Evolutionary conservation across 2,329 filamentous ascomycete genomes (phyloP).

Genomic region (Aspergillus sp.): DNA sequence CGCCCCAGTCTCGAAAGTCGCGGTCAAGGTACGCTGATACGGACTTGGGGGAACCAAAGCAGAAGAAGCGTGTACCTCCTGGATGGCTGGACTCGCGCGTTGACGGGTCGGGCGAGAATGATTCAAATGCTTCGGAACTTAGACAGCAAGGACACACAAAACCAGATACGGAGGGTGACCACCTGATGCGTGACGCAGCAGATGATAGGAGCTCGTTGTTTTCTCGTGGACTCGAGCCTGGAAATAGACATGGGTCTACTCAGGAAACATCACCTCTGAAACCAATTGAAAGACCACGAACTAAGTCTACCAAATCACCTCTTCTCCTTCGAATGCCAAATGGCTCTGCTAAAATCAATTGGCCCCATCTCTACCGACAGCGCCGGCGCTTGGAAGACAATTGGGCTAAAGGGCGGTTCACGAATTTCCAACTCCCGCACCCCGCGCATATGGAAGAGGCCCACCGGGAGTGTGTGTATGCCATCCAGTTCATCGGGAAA

Average conservation of each 20-base stretch:
- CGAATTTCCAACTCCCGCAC: constrained; percentile 88
- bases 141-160: constrained; percentile 9
- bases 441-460: constrained; percentile 76
- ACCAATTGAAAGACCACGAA: constrained; percentile 13
- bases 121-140: constrained; percentile 3
- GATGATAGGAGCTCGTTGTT: constrained; percentile 22
- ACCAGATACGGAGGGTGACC: constrained; percentile 40
- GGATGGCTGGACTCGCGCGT: constrained; percentile 42
- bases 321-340: constrained; percentile 34
- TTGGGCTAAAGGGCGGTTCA: constrained; percentile 80
- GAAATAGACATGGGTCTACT: constrained; percentile 10
- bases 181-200: constrained; percentile 44
- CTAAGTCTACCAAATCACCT: constrained; percentile 30
- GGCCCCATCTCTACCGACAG: constrained; percentile 91
- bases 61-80: constrained; percentile 53
- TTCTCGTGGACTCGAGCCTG: constrained; percentile 19
- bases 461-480: constrained; percentile 91
- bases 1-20: constrained; percentile 46
- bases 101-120: constrained; percentile 24
- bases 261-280: constrained; percentile 11
- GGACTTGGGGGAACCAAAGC: constrained; percentile 51
- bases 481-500: constrained; percentile 81
- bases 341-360: constrained; percentile 66
- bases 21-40: constrained; percentile 48
- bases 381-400: constrained; percentile 82